Evolutionary conservation across 257 asterid genomes (phyloP), one percentile per base, ranked within the genome.

Genomic region (Capsicum baccatum): DNA sequence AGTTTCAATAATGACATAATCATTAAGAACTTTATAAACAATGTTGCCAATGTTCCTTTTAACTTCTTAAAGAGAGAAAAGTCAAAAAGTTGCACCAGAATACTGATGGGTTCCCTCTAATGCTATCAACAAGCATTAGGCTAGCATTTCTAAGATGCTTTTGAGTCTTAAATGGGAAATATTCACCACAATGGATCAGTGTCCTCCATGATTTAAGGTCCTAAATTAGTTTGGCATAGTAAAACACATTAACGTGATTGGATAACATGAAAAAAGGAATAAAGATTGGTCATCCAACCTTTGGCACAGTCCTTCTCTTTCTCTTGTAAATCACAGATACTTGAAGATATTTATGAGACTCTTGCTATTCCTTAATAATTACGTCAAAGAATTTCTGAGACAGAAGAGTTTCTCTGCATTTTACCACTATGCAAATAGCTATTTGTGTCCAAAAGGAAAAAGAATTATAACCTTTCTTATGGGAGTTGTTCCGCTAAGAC

Each of bases 141-240:
- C 70, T 21, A 63, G 70, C 70, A 64, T 64, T 64, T 64, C 44
- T 11, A 35, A 66, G 73, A 66, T 6, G 8, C 73, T 66, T 66
- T 33, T 66, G 47, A 66, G 47, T 26, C 11, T 10, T 66, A 66
- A 66, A 33, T 13, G 73, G 73, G 73, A 67, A 37, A 8, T 37
- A 68, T 68, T 67, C 76, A 37, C 21, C 52, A 37, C 21, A 67
- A 14, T 67, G 50, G 76, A 37, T 14, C 50, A 35, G 50, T 67
- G 12, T 67, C 74, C 52, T 35, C 21, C 50, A 35, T 67, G 52
- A 14, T 67, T 67, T 67, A 50, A 37, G 50, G 50, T 67, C 74
- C 37, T 35, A 67, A 62, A 6, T 67, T 37, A 67, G 74, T 67
- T 67, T 67, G 74, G 50, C 76, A 67, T 35, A 67, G 37, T 62